A percentile compares a stretch with the other conserved stretches of the same genome.
Evolutionary conservation across 2,329 filamentous ascomycete genomes (phyloP).

Genomic region (Fragosphaeria purpurea): DNA sequence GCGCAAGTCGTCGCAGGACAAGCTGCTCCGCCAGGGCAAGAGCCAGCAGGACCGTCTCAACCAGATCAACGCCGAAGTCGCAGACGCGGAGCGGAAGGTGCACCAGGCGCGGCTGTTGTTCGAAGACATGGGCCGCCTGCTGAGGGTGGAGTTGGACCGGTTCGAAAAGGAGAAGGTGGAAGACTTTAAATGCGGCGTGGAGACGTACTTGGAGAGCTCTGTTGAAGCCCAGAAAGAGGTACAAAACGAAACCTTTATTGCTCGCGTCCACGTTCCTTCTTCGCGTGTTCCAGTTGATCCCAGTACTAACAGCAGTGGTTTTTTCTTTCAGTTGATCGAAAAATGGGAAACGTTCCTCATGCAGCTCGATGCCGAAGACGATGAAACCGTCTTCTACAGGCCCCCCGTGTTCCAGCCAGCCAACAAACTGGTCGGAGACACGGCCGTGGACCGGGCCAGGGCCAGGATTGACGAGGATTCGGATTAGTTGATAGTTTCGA

Average conservation of each 20-base stretch:
- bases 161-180: constrained; percentile 98
- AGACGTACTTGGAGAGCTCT: constrained; percentile 93
- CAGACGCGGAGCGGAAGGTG: constrained; percentile 87
- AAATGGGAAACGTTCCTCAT: constrained; percentile 98
- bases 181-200: constrained; percentile 95
- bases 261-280: not conserved
- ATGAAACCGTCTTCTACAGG: constrained; percentile 58
- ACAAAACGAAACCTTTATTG: constrained; percentile 20
- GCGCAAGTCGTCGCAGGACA: constrained; percentile 80
- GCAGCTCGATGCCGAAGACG: constrained; percentile 89
- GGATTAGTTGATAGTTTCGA: constrained; percentile 29
- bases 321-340: constrained; percentile 51
- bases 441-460: constrained; percentile 49
- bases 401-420: constrained; percentile 46
- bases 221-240: constrained; percentile 99
- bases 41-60: constrained; percentile 92
- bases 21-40: constrained; percentile 86
- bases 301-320: constrained; percentile 5
- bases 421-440: constrained; percentile 38
- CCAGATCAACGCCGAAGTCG: constrained; percentile 84
- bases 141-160: constrained; percentile 82
- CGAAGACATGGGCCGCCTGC: constrained; percentile 92
- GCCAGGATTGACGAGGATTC: constrained; percentile 52
- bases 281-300: too few species aligned
- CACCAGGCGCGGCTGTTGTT: constrained; percentile 85